These are phyloP conservation scores for Trifolium fragiferum DNA, from an alignment of 306 rosid species.

Conservation along the genomic window DNA sequence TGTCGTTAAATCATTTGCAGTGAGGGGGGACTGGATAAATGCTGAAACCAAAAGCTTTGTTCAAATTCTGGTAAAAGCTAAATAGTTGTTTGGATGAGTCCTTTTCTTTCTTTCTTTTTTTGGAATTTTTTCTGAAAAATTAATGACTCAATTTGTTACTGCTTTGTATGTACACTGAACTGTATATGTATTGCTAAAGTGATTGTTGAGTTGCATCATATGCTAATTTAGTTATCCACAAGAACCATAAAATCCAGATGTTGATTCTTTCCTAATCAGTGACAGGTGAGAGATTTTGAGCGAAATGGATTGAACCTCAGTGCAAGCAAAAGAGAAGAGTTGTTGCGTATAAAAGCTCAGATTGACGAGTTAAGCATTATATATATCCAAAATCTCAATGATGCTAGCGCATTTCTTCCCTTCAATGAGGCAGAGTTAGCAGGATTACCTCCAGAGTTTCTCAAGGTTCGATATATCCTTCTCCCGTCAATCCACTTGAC, in stretches of 20 bases:
- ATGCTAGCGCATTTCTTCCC: constrained; percentile 64
- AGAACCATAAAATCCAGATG: constrained; percentile 45
- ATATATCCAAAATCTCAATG: constrained; percentile 78
- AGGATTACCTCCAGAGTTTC: constrained; percentile 81
- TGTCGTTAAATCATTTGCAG: constrained; percentile 74
- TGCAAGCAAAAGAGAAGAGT: constrained; percentile 80
- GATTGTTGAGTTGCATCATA: constrained; percentile 19
- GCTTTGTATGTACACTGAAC: constrained; percentile 8
- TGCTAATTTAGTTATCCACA: constrained; percentile 35
- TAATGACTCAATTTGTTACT: constrained; percentile 21
- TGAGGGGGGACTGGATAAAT: constrained; percentile 70
- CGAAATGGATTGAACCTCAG: constrained; percentile 93
- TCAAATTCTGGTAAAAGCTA: constrained; percentile 70
- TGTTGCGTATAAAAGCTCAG: constrained; percentile 69
- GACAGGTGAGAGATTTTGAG: constrained; percentile 98
- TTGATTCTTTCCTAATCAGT: constrained; percentile 86
- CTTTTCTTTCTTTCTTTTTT: constrained; percentile 3
- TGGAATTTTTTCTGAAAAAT: constrained; percentile 21
- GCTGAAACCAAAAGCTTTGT: constrained; percentile 74
- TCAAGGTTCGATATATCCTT: constrained; percentile 63
- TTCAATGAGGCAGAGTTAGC: constrained; percentile 71
- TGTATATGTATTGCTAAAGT: constrained; percentile 20
- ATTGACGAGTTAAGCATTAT: constrained; percentile 76
- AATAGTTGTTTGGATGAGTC: constrained; percentile 21
- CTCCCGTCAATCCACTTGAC: constrained; percentile 17